A percentile compares a stretch with the other conserved stretches of the same genome.
phyloP scores from a whole-genome alignment of 768 basidiomycete species.

The Mycena galericulata region DNA sequence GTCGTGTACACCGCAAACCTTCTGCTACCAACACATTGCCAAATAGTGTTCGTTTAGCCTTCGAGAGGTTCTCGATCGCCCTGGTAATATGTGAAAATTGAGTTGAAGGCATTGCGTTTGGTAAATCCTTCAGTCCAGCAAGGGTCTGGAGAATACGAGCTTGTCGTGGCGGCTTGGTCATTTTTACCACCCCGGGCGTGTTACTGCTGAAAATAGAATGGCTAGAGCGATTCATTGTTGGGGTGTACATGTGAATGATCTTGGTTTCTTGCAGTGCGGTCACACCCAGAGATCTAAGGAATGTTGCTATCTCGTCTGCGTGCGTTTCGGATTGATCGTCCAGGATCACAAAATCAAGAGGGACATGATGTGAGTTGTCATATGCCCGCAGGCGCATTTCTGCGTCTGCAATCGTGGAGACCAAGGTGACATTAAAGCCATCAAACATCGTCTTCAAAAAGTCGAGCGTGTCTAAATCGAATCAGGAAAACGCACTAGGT shows the following conservation, averaged over 20 bases:
- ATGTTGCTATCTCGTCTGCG: conserved; percentile 67
- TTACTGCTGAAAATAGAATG: conserved; percentile 63
- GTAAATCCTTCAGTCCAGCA: conserved; percentile 68
- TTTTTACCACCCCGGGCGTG: conserved; percentile 68
- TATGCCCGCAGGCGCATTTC: conserved; percentile 54
- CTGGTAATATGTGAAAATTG: conserved; percentile 52
- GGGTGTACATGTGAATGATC: conserved; percentile 79
- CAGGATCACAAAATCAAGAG: conserved; percentile 73
- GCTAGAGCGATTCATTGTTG: conserved; percentile 69
- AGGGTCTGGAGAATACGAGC: conserved; percentile 70
- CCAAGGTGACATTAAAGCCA: conserved; percentile 61
- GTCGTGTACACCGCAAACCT: conserved; percentile 52
- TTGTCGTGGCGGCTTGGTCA: conserved; percentile 79
- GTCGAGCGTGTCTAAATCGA: conserved; percentile 56
- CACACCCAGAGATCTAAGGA: conserved; percentile 55
- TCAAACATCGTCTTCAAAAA: conserved; percentile 69
- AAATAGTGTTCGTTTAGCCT: conserved; percentile 65
- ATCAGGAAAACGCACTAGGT: no score
- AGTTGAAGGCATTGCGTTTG: conserved; percentile 55
- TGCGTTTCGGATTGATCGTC: conserved; percentile 74
- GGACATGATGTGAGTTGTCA: conserved; percentile 43
- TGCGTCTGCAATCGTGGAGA: conserved; percentile 59
- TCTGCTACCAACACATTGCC: conserved; percentile 81
- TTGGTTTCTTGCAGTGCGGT: conserved; percentile 64
- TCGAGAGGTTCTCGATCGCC: conserved; percentile 59